Evolutionary conservation across 805 yeast species (phyloP), one percentile per base, ranked within the genome.

Genomic region (Zygotorulaspora chibaensis): DNA sequence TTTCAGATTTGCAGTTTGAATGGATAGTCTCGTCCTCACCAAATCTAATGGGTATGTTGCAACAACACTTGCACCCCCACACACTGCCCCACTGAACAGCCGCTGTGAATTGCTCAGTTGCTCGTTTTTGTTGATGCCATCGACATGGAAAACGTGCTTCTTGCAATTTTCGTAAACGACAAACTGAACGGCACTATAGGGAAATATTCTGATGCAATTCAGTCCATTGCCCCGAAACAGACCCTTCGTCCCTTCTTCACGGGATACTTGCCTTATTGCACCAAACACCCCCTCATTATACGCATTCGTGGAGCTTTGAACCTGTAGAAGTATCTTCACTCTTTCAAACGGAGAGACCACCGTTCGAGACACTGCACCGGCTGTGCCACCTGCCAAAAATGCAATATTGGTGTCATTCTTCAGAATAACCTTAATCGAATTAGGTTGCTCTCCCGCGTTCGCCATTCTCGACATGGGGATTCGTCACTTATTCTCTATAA

Each of bases 301-400:
- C 45, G 71, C 51, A 46, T 62, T 47, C 45, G 67, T 51, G 49
- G 61, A 48, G 34, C 52, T 93, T 66, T 91, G 97, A 29, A 93
- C 81, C 67, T 91, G 99, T 56, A 89, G 79, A 20, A 91, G 67
- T 51, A 93, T 93, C 67, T 91, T 91, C 55, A 93, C 95, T 55
- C 99, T 73, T 65, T 91, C 99, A 66, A 91, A 81, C 1, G 99
- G 99, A 10, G 96, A 87, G 5, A 90, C 96, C 1, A 85, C 87
- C 0, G 98, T 91, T 44, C 98, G 73, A 1, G 96, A 86, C 0
- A 84, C 71, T 0, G 88, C 88, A 13, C 95, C 95, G 2, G 83
- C 91, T 8, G 81, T 57, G 6, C 93, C 93, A 12, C 95, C 95
- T 5, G 87, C 76, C 8, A 84, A 47, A 31, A 85, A 73, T 3